Conservation (phyloP, 805 yeast species). For the Komagataella pseudopastoris region DNA sequence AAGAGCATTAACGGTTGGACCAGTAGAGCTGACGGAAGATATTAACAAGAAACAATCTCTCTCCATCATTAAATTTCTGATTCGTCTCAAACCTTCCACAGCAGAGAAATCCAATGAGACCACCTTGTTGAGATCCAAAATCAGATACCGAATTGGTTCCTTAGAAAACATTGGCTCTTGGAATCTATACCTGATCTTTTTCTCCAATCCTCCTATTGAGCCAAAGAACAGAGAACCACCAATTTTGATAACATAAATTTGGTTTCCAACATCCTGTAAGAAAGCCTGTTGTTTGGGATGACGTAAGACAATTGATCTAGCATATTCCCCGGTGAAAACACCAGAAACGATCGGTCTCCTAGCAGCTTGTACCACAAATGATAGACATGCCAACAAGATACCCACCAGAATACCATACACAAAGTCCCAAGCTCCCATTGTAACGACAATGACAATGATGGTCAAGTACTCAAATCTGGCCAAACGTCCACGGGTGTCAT, state of each 20-base stretch:
- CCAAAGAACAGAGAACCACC: slow-evolving; percentile 91
- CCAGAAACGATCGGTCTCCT: slow-evolving; percentile 71
- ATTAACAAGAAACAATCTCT: slow-evolving; percentile 61
- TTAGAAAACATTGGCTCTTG: slow-evolving; percentile 35
- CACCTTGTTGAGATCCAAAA: slow-evolving; percentile 78
- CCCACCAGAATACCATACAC: slow-evolving; percentile 89
- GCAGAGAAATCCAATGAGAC: slow-evolving; percentile 83
- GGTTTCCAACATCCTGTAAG: slow-evolving; percentile 75
- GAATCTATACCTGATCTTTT: slow-evolving; percentile 50
- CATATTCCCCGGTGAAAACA: slow-evolving; percentile 75
- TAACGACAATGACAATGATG: slow-evolving; percentile 71
- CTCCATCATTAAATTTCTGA: slow-evolving; percentile 62
- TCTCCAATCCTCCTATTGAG: slow-evolving; percentile 85
- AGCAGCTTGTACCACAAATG: slow-evolving; percentile 91
- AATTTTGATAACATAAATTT: slow-evolving; percentile 74
- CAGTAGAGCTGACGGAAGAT: slow-evolving; percentile 55
- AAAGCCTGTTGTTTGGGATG: slow-evolving; percentile 85
- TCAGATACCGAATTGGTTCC: slow-evolving; percentile 64
- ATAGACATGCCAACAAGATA: slow-evolving; percentile 78
- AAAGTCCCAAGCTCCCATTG: slow-evolving; percentile 94
- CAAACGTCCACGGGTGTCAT: slow-evolving; percentile 72
- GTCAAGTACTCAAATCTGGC: slow-evolving; percentile 72
- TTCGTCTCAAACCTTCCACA: slow-evolving; percentile 86
- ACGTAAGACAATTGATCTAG: slow-evolving; percentile 83
- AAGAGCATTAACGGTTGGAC: slow-evolving; percentile 55